phyloP scores from a whole-genome alignment of 306 rosid species.

The Glycyrrhiza uralensis region DNA sequence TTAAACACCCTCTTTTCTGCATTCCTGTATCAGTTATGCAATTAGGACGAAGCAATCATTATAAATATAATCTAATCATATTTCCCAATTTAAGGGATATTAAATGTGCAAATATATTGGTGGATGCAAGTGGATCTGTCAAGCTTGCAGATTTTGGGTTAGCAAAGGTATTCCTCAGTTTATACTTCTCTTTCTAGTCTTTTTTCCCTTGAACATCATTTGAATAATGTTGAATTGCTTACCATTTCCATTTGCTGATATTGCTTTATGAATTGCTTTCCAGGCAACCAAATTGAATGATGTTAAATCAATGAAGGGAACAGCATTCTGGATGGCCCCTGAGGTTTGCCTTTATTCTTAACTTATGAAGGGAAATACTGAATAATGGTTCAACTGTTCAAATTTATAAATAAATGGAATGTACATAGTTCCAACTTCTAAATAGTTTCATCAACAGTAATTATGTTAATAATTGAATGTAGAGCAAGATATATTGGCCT shows the following conservation, averaged over 20 bases:
- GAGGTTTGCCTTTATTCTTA: slow-evolving; percentile 68
- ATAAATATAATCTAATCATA: slow-evolving; percentile 16
- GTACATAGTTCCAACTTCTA: neutral
- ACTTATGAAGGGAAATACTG: slow-evolving; percentile 1
- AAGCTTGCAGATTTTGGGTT: slow-evolving; percentile 98
- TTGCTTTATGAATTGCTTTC: slow-evolving; percentile 19
- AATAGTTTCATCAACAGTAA: slow-evolving; percentile 5
- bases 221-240: neutral
- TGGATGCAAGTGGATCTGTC: slow-evolving; percentile 86
- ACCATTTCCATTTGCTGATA: slow-evolving; percentile 20
- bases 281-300: slow-evolving; percentile 85
- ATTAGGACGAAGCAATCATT: slow-evolving; percentile 12
- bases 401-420: neutral
- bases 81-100: slow-evolving; percentile 66
- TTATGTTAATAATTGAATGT: neutral
- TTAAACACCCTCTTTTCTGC: neutral
- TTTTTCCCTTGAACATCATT: neutral
- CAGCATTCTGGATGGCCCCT: slow-evolving; percentile 98
- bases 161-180: slow-evolving; percentile 71
- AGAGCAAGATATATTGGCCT: no score
- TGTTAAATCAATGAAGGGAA: slow-evolving; percentile 76
- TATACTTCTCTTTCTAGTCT: neutral
- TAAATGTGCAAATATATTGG: slow-evolving; percentile 94
- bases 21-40: neutral
- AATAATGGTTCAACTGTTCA: neutral